Conservation (phyloP, 176 grass and related monocot species). For the Tillandsia fasciculata region DNA sequence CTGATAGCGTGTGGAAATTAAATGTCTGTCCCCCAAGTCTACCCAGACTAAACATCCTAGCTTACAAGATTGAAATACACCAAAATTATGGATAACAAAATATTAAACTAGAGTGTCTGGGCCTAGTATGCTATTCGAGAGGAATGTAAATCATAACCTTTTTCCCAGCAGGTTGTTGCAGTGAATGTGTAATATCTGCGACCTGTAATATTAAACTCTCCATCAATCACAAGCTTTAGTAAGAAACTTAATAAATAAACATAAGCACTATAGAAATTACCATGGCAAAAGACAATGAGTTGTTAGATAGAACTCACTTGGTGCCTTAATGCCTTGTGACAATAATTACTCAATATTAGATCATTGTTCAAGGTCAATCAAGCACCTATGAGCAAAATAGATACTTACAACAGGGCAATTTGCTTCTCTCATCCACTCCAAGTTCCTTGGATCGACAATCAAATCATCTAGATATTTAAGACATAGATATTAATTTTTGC, state of each 20-base stretch:
- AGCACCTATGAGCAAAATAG: slow-evolving; percentile 13
- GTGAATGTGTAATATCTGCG: slow-evolving; percentile 90
- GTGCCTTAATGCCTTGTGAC: no score
- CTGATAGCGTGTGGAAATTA: neutral
- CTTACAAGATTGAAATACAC: neutral
- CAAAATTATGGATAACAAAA: neutral
- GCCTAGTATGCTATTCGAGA: neutral
- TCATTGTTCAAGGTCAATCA: slow-evolving; percentile 5
- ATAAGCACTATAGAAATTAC: no score
- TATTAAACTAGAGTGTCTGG: neutral
- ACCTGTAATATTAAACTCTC: slow-evolving; percentile 43
- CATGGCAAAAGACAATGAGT: no score
- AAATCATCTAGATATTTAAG: slow-evolving; percentile 59
- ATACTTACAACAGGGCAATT: slow-evolving; percentile 92
- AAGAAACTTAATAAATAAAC: neutral
- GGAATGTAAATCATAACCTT: slow-evolving; percentile 38
- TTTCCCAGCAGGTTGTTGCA: slow-evolving; percentile 91
- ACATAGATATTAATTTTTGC: slow-evolving; percentile 16
- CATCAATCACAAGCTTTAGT: slow-evolving; percentile 4
- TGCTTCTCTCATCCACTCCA: slow-evolving; percentile 92
- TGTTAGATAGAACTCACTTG: no score
- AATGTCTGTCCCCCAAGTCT: neutral
- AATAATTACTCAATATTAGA: no score
- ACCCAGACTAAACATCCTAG: neutral
- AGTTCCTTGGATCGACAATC: slow-evolving; percentile 91